Conservation (phyloP, 2,329 filamentous ascomycete genomes). For the Fonsecaea pugnacius region DNA sequence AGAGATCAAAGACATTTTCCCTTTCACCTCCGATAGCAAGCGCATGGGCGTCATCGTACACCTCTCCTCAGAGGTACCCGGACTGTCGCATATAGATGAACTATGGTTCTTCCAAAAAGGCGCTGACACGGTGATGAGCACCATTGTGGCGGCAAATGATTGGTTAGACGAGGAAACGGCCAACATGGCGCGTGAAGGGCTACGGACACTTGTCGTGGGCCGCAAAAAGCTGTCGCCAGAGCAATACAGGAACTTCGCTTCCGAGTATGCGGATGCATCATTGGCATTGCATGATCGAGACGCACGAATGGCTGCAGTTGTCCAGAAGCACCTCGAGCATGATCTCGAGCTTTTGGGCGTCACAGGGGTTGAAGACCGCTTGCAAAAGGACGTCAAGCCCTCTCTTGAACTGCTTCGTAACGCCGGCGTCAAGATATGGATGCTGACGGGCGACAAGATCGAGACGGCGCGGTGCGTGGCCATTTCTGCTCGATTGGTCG, state of each 20-base stretch:
- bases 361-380: conserved; percentile 95
- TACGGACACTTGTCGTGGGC: conserved; percentile 93
- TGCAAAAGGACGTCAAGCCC: conserved; percentile 93
- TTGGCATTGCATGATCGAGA: conserved; percentile 81
- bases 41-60: conserved; percentile 97
- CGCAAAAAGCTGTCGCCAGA: conserved; percentile 78
- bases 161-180: conserved; percentile 98
- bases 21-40: conserved; percentile 97
- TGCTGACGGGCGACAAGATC: conserved; percentile 98
- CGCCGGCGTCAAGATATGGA: conserved; percentile 99
- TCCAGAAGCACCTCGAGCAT: conserved; percentile 79
- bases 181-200: conserved; percentile 98
- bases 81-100: conserved; percentile 63
- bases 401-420: conserved; percentile 94
- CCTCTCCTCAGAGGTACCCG: conserved; percentile 64
- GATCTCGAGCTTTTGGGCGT: conserved; percentile 94
- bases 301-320: conserved; percentile 75
- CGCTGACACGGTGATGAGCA: conserved; percentile 96
- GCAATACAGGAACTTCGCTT: conserved; percentile 80
- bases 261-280: conserved; percentile 76
- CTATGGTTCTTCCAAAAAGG: conserved; percentile 99
- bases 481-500: conserved; percentile 90
- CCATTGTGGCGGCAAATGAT: conserved; percentile 92
- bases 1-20: conserved; percentile 89
- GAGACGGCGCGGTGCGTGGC: conserved; percentile 97